Percentiles rank a stretch among this genome's conserved stretches.
Evolutionary conservation across 108 stramenopile species (phyloP).

Genomic region (Mediolabrus comicus): DNA sequence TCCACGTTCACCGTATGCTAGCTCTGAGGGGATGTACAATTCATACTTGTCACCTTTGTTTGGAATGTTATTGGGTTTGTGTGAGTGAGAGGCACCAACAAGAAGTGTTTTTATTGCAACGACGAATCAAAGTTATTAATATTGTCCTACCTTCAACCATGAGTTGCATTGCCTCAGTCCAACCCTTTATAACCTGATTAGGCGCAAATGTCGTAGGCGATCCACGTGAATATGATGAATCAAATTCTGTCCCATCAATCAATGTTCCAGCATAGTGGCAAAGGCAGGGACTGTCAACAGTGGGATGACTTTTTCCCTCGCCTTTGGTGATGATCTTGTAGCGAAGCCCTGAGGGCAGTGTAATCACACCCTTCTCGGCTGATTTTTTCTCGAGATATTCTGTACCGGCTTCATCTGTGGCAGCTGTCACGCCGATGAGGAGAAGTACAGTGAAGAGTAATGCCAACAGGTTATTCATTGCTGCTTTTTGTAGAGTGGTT

Average conservation of each 20-base stretch:
- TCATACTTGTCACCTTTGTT: slow-evolving; percentile 75
- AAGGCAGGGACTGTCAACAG: slow-evolving; percentile 60
- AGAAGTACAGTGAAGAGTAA: slow-evolving; percentile 8
- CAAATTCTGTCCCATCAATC: slow-evolving; percentile 88
- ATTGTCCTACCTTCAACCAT: slow-evolving; percentile 63
- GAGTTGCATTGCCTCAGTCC: slow-evolving; percentile 83
- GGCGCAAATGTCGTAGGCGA: slow-evolving; percentile 89
- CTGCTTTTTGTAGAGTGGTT: not conserved
- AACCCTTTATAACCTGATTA: slow-evolving; percentile 90
- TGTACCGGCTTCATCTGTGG: slow-evolving; percentile 72
- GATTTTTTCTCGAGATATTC: slow-evolving; percentile 79
- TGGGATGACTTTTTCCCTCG: slow-evolving; percentile 62
- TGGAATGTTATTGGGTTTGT: not conserved
- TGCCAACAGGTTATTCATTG: slow-evolving; percentile 8
- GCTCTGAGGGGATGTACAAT: slow-evolving; percentile 79
- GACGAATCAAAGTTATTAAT: not conserved
- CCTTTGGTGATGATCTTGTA: slow-evolving; percentile 85
- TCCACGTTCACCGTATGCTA: slow-evolving; percentile 91
- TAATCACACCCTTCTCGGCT: slow-evolving; percentile 66
- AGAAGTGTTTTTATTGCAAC: not conserved
- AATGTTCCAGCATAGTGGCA: slow-evolving; percentile 93
- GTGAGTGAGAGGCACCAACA: not conserved
- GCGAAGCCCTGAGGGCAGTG: slow-evolving; percentile 74
- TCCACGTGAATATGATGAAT: slow-evolving; percentile 83
- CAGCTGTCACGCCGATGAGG: slow-evolving; percentile 34